These are phyloP conservation scores for Trichoderma cornu-damae DNA, from an alignment of 2,329 filamentous ascomycete genomes.

Conservation along the genomic window DNA sequence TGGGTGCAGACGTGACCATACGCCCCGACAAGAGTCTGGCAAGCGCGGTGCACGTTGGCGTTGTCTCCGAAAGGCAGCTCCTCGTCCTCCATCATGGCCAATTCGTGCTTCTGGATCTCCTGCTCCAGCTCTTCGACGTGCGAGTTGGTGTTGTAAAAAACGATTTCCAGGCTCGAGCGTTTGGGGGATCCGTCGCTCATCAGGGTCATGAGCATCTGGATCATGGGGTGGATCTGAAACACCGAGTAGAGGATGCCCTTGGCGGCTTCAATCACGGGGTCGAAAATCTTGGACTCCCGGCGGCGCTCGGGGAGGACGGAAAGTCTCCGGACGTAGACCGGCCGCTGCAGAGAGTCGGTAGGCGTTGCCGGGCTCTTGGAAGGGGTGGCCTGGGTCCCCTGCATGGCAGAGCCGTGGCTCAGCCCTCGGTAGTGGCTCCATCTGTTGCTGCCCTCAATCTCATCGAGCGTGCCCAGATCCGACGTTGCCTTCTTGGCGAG, in stretches of 20 bases:
- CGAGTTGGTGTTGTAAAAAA: constrained; percentile 63
- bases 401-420: constrained; percentile 65
- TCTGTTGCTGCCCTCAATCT: constrained; percentile 57
- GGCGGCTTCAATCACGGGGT: constrained; percentile 59
- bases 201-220: constrained; percentile 59
- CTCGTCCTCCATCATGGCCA: constrained; percentile 43
- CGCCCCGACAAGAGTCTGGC: constrained; percentile 57
- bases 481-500: constrained; percentile 50
- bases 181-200: constrained; percentile 56
- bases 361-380: constrained; percentile 55
- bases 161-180: constrained; percentile 59
- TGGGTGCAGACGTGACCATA: constrained; percentile 62
- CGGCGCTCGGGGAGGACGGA: constrained; percentile 60
- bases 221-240: constrained; percentile 63
- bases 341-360: constrained; percentile 50
- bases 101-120: constrained; percentile 58
- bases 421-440: constrained; percentile 63
- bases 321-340: constrained; percentile 58
- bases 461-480: constrained; percentile 59
- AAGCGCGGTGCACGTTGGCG: constrained; percentile 59
- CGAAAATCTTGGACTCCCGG: constrained; percentile 55
- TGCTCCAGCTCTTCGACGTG: constrained; percentile 62
- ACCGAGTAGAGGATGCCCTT: constrained; percentile 63
- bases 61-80: constrained; percentile 50
- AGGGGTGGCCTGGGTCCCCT: constrained; percentile 38